Conservation (phyloP, 2,329 filamentous ascomycete species). For the Claviceps pusilla region DNA sequence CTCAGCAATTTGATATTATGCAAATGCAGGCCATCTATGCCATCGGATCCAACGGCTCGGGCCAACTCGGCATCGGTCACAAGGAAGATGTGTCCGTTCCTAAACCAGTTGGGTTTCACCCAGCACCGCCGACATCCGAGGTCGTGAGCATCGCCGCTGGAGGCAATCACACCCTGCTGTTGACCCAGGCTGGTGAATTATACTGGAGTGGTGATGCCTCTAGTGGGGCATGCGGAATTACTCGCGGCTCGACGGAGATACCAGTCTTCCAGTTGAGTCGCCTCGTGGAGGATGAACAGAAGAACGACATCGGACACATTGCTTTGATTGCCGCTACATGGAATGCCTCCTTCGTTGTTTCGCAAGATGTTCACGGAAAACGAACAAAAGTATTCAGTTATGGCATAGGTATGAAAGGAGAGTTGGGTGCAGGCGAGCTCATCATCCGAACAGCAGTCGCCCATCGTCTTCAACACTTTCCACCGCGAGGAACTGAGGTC, state of each 20-base stretch:
- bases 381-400: constrained; percentile 42
- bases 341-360: constrained; percentile 54
- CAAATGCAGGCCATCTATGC: constrained; percentile 44
- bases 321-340: constrained; percentile 55
- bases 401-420: constrained; percentile 55
- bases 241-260: constrained; percentile 12
- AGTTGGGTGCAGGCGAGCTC: constrained; percentile 49
- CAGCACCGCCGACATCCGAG: constrained; percentile 20
- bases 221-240: constrained; percentile 39
- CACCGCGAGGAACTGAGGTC: constrained; percentile 42
- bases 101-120: constrained; percentile 43
- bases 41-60: constrained; percentile 63
- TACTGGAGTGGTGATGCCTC: constrained; percentile 49
- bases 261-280: constrained; percentile 26
- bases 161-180: constrained; percentile 74
- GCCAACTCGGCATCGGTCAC: constrained; percentile 59
- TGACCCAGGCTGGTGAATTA: constrained; percentile 43
- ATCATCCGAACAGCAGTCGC: constrained; percentile 33
- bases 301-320: constrained; percentile 14
- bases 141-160: constrained; percentile 41
- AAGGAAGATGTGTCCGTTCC: constrained; percentile 55
- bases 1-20: not conserved
- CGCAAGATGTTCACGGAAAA: constrained; percentile 26
- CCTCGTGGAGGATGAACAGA: constrained; percentile 17
- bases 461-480: constrained; percentile 44